Percentiles rank a stretch among this genome's conserved stretches.
These are phyloP conservation scores for Colletotrichum siamense DNA, from an alignment of 2,329 filamentous ascomycete species.

Conservation along the genomic window DNA sequence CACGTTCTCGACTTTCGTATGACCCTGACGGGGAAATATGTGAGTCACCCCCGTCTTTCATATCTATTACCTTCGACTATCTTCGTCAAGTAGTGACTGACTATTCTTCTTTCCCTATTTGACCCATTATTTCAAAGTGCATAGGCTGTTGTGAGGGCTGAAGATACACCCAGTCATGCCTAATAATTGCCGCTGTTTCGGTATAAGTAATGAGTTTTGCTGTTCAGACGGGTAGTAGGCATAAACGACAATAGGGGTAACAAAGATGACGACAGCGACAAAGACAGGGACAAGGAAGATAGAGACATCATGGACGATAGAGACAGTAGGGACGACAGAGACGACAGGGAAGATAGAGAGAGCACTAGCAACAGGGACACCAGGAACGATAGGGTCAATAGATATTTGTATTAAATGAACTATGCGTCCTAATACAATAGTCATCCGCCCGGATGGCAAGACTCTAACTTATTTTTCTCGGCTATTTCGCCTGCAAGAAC, in stretches of 20 bases:
- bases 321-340: background rate
- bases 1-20: background rate
- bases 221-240: background rate
- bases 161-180: background rate
- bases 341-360: background rate
- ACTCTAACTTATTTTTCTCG: background rate
- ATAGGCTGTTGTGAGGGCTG: background rate
- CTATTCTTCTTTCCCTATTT: background rate
- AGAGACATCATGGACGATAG: background rate
- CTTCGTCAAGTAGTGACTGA: background rate
- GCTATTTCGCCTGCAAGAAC: background rate
- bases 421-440: background rate
- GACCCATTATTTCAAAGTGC: background rate
- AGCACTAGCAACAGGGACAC: background rate
- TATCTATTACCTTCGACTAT: background rate
- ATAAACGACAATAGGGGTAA: background rate
- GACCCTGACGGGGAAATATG: background rate
- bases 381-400: background rate
- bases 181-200: rapidly evolving
- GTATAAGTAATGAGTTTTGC: background rate
- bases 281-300: background rate
- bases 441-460: background rate
- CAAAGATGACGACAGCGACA: background rate
- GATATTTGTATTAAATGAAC: background rate
- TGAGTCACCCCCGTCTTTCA: background rate